Base-by-base conservation (phyloP, 2,329 filamentous ascomycete species). In the Colletotrichum tanaceti region DNA sequence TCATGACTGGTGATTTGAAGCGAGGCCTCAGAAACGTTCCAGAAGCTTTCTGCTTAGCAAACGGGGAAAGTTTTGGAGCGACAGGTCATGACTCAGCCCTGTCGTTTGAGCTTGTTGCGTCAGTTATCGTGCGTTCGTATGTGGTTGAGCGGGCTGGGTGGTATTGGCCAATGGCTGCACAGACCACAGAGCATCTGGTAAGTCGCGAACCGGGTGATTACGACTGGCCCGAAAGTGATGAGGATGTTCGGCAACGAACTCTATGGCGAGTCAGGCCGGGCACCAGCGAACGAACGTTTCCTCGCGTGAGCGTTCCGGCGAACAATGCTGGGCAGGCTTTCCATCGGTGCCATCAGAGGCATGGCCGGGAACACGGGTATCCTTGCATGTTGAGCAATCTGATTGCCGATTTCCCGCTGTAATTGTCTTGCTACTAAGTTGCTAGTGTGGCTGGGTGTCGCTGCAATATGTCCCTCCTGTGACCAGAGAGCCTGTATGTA, bases 31-130 rank as follows among this genome's bases (percentile, higher is more conserved):
- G 50, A 67, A 70, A 47, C 24, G 53, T 70, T 68, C 67, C 64
- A 70, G 67, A 68, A 70, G 52, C 64, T 54, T 38, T 49, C 43
- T 60, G 14, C 14, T 50, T 47, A n/a, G 22, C 24, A 5, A 41
- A 58, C 47, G 38, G 46, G 3, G 32, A 14, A 53, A 46, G 47
- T 46, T 54, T 70, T 32, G 46, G 38, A 68, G 54, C 49, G 63
- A 68, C 46, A 63, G 50, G 24, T 58, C 67, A 68, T 68, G 67
- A 70, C 58, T 68, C 67, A 68, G 49, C 67, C 63, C 52, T 69
- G 62, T 39, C 28, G 61, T 60, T 65, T 66, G 49, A 69, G 55
- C 49, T 55, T 24, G 47, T 38, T 35, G 35, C 24, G 49, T 28
- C 24, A 22, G 28, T 35, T 20, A 41, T 28, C 41, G 49, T 64